phyloP scores from a whole-genome alignment of 306 rosid species.

The Begonia masoniana region DNA sequence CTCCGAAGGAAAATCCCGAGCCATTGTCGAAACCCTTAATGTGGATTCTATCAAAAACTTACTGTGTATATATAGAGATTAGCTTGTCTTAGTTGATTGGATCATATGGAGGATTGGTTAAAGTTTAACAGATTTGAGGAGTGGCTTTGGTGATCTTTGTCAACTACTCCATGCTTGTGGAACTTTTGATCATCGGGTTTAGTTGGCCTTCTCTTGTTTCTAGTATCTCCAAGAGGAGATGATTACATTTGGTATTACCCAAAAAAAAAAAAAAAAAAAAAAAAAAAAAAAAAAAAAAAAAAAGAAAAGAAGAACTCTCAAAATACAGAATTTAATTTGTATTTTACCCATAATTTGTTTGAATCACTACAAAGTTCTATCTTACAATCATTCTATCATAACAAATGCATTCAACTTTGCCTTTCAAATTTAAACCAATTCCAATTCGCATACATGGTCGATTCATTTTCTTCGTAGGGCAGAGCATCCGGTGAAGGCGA shows the following conservation, averaged over 20 bases:
- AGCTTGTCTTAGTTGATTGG: constrained; percentile 24
- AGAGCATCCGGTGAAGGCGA: constrained; percentile 17
- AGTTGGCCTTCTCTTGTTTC: not conserved
- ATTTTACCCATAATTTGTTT: no score
- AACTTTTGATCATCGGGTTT: not conserved
- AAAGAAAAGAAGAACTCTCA: not conserved
- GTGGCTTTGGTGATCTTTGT: constrained; percentile 34
- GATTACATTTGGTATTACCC: no score
- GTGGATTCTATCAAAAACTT: constrained; percentile 2
- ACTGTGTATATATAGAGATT: constrained; percentile 4
- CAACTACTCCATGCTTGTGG: not conserved
- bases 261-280: no score
- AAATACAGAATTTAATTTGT: no score
- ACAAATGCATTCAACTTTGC: not conserved
- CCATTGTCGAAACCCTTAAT: constrained; percentile 26
- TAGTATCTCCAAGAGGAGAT: no score
- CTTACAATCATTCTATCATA: no score
- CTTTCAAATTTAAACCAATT: constrained; percentile 78
- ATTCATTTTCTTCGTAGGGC: constrained; percentile 55
- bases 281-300: no score
- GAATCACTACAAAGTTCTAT: no score
- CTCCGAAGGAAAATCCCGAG: constrained; percentile 35
- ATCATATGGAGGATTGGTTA: constrained; percentile 28
- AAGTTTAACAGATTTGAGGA: constrained; percentile 12
- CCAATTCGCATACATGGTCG: constrained; percentile 69